Conservation (phyloP, 768 basidiomycete species). For the Lactifluus hygrophoroides region DNA sequence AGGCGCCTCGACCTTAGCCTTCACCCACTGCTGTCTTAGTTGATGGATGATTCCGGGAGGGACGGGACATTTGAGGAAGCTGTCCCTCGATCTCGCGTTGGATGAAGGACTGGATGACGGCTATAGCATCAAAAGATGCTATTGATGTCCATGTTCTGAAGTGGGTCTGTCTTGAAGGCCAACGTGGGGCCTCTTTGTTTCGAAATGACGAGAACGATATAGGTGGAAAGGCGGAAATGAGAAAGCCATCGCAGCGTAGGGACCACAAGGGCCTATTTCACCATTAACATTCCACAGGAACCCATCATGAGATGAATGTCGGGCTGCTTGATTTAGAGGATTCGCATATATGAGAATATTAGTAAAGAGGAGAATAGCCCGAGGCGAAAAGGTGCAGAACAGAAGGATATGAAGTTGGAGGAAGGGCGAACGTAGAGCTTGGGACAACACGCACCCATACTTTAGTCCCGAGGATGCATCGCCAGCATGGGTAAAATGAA, state of each 20-base stretch:
- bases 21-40: constrained; percentile 88
- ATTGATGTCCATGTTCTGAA: too few relatives aligned
- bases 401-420: not conserved
- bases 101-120: too few relatives aligned
- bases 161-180: too few relatives aligned
- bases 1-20: constrained; percentile 81
- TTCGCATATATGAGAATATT: too few relatives aligned
- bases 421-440: not conserved
- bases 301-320: too few relatives aligned
- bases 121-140: too few relatives aligned
- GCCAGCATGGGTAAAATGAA: constrained; percentile 87
- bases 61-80: constrained; percentile 95
- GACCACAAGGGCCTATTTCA: constrained; percentile 90
- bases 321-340: too few relatives aligned
- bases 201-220: constrained; percentile 95
- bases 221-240: constrained; percentile 85
- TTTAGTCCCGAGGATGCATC: constrained; percentile 94
- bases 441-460: constrained; percentile 59
- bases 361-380: too few relatives aligned
- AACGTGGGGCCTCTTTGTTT: constrained; percentile 97
- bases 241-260: constrained; percentile 97
- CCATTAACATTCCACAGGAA: too few relatives aligned
- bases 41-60: constrained; percentile 94
- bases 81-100: too few relatives aligned
- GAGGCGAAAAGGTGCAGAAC: too few relatives aligned